Base-by-base conservation (phyloP, 345 rosid species). In the Hevea brasiliensis region DNA sequence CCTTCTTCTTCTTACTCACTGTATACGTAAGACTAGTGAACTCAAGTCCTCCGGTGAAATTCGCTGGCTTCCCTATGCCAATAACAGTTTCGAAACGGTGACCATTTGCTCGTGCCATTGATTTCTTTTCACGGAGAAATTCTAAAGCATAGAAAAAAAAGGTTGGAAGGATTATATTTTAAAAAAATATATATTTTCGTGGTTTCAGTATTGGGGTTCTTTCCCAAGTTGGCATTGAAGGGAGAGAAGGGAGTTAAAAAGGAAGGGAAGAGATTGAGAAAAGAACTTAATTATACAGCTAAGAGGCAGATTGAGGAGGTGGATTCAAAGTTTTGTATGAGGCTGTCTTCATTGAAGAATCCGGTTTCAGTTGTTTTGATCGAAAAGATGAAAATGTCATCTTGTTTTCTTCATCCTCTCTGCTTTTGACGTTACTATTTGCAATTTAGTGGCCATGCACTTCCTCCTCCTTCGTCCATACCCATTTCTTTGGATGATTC, bases 11-110 rank as follows among this genome's bases (percentile, higher is more conserved):
- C 75, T 78, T 83, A 24, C 57, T 76, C 14, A 89, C 89, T 0
- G 91, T 83, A 75, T 89, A 87, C 3, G 91, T 87, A 18, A 89
- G 86, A 73, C 40, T 69, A 15, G 65, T 67, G 76, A 81, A 87
- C 81, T 85, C 89, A 0, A 89, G 84, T 58, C 94, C 94, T 1
- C 91, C 88, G 0, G 79, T 80, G 74, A 83, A 82, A 42, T 61
- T 80, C 59, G 67, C 63, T 0, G 81, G 82, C 78, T 63, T 84
- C 35, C 73, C 80, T 21, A 87, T 71, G 70, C 83, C 82, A 14
- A 89, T 83, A 68, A 86, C 80, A 1, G 85, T 44, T 20, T 83
- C 85, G 0, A 40, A 74, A 54, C 15, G 74, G 1, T 77, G 70
- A 45, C 79, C 68, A 41, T 68, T 73, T 54, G 27, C 75, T 9